Percentiles rank a stretch among this genome's conserved stretches.
phyloP scores from a whole-genome alignment of 441 rosid species.

The Flueggea neowawraea region DNA sequence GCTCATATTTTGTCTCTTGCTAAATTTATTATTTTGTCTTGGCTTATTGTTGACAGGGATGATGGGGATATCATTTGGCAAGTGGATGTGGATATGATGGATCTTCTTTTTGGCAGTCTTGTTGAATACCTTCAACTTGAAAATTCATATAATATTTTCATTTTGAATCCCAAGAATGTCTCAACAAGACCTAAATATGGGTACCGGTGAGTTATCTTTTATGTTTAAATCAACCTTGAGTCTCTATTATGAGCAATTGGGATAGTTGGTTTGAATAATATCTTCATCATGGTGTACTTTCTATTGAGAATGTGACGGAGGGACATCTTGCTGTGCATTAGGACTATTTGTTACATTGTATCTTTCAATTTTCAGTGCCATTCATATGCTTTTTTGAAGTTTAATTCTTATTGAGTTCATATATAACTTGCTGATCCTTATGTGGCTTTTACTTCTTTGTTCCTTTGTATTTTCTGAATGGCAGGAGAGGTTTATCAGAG shows the following conservation, averaged over 20 bases:
- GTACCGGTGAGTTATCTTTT: conserved; percentile 56
- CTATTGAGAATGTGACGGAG: too few species aligned
- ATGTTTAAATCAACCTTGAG: too few species aligned
- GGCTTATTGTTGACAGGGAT: conserved; percentile 51
- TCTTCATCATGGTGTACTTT: too few species aligned
- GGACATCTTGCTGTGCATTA: too few species aligned
- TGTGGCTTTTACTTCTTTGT: background rate
- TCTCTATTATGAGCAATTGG: too few species aligned
- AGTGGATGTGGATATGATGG: conserved; percentile 93
- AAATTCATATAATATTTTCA: conserved; percentile 81
- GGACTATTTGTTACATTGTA: too few species aligned
- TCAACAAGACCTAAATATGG: conserved; percentile 67
- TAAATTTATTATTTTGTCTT: conserved; percentile 9
- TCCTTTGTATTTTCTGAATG: conserved; percentile 11
- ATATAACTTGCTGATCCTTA: background rate
- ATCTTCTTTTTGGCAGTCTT: conserved; percentile 80
- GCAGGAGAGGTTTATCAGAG: conserved; percentile 94
- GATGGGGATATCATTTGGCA: conserved; percentile 66
- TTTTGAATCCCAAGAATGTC: conserved; percentile 76
- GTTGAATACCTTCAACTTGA: conserved; percentile 87
- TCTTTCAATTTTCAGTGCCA: too few species aligned
- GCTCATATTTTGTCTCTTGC: conserved; percentile 14
- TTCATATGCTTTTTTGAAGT: too few species aligned
- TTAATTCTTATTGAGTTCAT: too few species aligned
- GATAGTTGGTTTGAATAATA: too few species aligned